Evolutionary conservation across 257 asterid genomes (phyloP), one percentile per base, ranked within the genome.

Genomic region (Nicotiana attenuata): DNA sequence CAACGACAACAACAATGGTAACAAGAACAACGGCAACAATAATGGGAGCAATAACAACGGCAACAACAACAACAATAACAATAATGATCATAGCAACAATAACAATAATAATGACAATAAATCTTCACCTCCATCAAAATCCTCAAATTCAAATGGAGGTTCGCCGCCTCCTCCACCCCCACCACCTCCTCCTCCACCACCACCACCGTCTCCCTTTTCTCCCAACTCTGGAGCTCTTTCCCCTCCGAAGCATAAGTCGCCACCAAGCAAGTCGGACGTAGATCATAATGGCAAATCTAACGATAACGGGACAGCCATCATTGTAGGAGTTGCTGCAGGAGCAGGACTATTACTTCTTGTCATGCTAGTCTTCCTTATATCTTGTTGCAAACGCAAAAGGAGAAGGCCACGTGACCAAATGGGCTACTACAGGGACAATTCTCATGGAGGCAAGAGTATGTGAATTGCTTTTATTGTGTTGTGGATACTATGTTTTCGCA

Each of bases 261-360:
- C 90, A 3, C 80, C 81, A 1, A 81, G 65, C 82, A 75, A 87
- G 19, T 33, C 91, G 14, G 38, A 33, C 38, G 1, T 67, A 24
- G 76, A 86, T 16, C 31, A 84, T 31, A 87, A 26, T 15, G 71
- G 83, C 57, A 22, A 11, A 16, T 19, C 83, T 65, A n/a, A 26
- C 26, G 76, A 80, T 47, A 28, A 65, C 7, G 31, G 28, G 13
- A 69, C 10, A 14, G 81, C 83, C 61, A 50, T 92, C 14, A 86
- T 91, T 31, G 92, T 89, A 0, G 99, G 98, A 81, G 91, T 82
- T n/a, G 92, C 93, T 0, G 93, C 88, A 0, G 97, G 92, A 1
- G 96, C 88, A 2, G 93, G 86, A 73, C 71, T 95, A 14, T 76
- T 95, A 80, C 82, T 93, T 19, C 64, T 89, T 16, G 29, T 92